Conservation (phyloP, 78 protist species). For the Protostelium mycophagum region DNA sequence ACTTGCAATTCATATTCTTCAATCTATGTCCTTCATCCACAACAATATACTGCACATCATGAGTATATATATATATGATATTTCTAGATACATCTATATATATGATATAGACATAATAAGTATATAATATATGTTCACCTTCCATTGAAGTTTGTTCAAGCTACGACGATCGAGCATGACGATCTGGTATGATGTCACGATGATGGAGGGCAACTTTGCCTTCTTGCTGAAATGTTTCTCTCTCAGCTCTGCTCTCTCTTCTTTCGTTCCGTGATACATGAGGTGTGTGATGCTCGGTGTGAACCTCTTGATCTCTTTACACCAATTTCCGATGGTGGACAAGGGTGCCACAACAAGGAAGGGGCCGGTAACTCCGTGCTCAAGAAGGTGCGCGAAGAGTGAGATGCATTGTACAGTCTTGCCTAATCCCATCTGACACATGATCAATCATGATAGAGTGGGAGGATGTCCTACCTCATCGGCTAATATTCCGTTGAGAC, state of each 20-base stretch:
- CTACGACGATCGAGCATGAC: conserved; percentile 37
- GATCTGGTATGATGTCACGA: conserved; percentile 91
- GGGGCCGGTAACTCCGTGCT: conserved; percentile 69
- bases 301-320: conserved; percentile 88
- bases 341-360: conserved; percentile 74
- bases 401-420: conserved; percentile 85
- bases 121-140: conserved; percentile 84
- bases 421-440: conserved; percentile 66
- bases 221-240: neutral
- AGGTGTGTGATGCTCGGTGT: conserved; percentile 86
- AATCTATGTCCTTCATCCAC: conserved; percentile 92
- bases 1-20: conserved; percentile 67
- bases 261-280: conserved; percentile 79
- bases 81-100: conserved; percentile 79
- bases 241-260: conserved; percentile 78
- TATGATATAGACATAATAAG: conserved; percentile 84
- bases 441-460: neutral
- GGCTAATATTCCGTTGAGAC: conserved; percentile 93
- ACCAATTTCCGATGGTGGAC: conserved; percentile 77
- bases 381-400: conserved; percentile 44
- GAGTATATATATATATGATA: conserved; percentile 61
- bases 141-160: conserved; percentile 66
- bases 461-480: conserved; percentile 56
- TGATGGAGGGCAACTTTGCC: conserved; percentile 67
- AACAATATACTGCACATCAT: conserved; percentile 20